A percentile compares a stretch with the other conserved stretches of the same genome.
phyloP scores from a whole-genome alignment of 2,329 filamentous ascomycete species.

The Leptoxyphium fumago region DNA sequence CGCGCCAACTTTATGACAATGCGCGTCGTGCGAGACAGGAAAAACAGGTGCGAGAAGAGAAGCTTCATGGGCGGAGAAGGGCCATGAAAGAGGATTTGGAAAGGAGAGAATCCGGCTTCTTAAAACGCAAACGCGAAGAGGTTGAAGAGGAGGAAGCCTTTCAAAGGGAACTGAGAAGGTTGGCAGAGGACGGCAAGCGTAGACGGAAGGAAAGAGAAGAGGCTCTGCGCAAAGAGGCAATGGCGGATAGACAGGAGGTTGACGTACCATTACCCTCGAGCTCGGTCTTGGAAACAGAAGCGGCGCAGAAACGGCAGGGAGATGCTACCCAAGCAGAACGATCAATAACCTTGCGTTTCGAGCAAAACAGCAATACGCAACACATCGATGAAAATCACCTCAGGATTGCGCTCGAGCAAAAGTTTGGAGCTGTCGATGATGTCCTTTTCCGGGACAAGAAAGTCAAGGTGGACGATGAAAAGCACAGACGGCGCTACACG shows the following conservation, averaged over 20 bases:
- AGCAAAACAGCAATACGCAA: conserved; percentile 1
- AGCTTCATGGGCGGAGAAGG: conserved; percentile 57
- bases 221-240: conserved; percentile 37
- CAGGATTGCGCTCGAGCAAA: conserved; percentile 29
- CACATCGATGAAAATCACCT: conserved; percentile 34
- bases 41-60: conserved; percentile 54
- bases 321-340: conserved; percentile 40
- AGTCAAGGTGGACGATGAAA: conserved; percentile 16
- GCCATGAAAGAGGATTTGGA: conserved; percentile 80
- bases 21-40: conserved; percentile 56
- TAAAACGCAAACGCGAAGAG: conserved; percentile 31
- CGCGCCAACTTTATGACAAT: conserved; percentile 65
- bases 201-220: conserved; percentile 41
- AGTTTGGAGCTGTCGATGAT: conserved; percentile 43
- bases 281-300: neutral
- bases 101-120: conserved; percentile 45
- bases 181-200: conserved; percentile 36
- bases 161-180: conserved; percentile 33
- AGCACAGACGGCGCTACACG: conserved; percentile 20
- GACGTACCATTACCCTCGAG: neutral
- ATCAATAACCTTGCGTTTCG: conserved; percentile 41
- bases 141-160: conserved; percentile 41
- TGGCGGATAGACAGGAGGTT: conserved; percentile 29
- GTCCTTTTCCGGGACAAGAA: conserved; percentile 43
- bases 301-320: conserved; percentile 2